Evolutionary conservation across 2,329 filamentous ascomycete species (phyloP).

Genomic region (Penicillium digitatum): DNA sequence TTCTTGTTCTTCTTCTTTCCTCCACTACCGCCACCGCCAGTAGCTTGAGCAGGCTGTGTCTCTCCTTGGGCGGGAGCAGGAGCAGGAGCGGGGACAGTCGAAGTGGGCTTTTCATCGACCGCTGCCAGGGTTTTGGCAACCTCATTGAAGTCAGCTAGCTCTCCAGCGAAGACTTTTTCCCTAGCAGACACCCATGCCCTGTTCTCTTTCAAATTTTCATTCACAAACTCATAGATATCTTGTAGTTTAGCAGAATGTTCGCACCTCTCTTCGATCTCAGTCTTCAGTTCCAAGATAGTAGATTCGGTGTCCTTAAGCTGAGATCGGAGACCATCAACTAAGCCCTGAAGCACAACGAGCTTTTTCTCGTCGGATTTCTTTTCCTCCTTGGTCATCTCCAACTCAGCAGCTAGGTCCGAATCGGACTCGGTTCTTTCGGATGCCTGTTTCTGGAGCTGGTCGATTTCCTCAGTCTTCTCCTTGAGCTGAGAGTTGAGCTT

Average conservation of each 20-base stretch:
- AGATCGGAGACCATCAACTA: conserved; percentile 52
- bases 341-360: conserved; percentile 51
- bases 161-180: conserved; percentile 32
- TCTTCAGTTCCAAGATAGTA: conserved; percentile 45
- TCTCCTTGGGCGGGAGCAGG: conserved; percentile 20
- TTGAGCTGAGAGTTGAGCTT: conserved; percentile 38
- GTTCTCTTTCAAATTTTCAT: conserved; percentile 38
- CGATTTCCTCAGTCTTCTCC: conserved; percentile 41
- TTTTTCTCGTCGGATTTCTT: conserved; percentile 49
- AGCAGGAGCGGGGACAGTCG: conserved; percentile 1
- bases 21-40: conserved; percentile 25
- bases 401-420: conserved; percentile 27
- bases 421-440: conserved; percentile 23
- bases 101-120: conserved; percentile 14
- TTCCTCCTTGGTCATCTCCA: conserved; percentile 36
- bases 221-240: conserved; percentile 40
- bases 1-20: conserved; percentile 77
- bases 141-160: conserved; percentile 34
- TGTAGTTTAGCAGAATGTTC: conserved; percentile 32
- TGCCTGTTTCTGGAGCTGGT: conserved; percentile 31
- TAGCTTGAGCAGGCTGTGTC: conserved; percentile 15
- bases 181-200: conserved; percentile 35
- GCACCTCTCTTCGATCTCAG: conserved; percentile 40
- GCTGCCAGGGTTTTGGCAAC: conserved; percentile 32
- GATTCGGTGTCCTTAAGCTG: conserved; percentile 54